These are phyloP conservation scores for Ensete ventricosum DNA, from an alignment of 176 grass and related monocot genomes.

Conservation along the genomic window DNA sequence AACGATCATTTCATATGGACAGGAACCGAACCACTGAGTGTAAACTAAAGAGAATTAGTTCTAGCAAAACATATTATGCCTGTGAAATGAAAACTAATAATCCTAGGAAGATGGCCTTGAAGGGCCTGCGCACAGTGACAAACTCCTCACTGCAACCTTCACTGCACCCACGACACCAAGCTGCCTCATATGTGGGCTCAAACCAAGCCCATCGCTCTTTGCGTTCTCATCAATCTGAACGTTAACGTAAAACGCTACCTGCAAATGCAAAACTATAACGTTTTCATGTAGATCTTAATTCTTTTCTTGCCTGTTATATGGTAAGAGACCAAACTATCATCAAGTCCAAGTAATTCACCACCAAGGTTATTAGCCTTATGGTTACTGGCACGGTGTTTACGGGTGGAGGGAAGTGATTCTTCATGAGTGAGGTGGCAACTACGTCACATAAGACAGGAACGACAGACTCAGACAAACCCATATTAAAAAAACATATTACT, in stretches of 20 bases:
- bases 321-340: too few species aligned
- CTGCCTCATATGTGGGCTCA: conserved; percentile 62
- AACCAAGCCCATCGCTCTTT: conserved; percentile 38
- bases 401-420: too few species aligned
- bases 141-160: conserved; percentile 71
- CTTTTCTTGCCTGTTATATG: background rate
- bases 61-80: background rate
- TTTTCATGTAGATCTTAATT: background rate
- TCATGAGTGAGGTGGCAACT: too few species aligned
- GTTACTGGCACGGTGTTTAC: too few species aligned
- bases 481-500: background rate
- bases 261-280: background rate
- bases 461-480: background rate
- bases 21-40: too few species aligned
- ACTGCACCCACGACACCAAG: conserved; percentile 73
- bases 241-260: conserved; percentile 73
- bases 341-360: too few species aligned
- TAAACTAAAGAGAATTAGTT: background rate
- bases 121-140: conserved; percentile 44
- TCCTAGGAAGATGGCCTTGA: conserved; percentile 49
- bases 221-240: conserved; percentile 61
- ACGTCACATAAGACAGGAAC: too few species aligned
- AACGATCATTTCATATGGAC: too few species aligned
- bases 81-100: background rate
- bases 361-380: too few species aligned